Percentiles rank a stretch among this genome's conserved stretches.
phyloP scores from a whole-genome alignment of 441 rosid genomes.

The Macaranga tanarius region DNA sequence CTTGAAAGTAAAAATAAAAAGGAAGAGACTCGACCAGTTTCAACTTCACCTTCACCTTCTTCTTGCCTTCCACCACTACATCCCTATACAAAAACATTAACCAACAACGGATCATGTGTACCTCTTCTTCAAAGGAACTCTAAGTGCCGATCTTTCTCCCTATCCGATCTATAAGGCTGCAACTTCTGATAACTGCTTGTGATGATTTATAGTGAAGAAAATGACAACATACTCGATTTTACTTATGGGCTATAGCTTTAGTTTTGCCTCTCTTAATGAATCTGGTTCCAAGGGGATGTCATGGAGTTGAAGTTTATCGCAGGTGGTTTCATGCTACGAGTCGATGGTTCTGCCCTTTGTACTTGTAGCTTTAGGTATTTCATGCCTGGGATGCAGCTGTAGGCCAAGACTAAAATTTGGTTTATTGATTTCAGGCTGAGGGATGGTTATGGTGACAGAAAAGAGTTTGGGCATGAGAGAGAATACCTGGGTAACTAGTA shows the following conservation, averaged over 20 bases:
- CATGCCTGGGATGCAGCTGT: conserved; percentile 1
- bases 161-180: conserved; percentile 35
- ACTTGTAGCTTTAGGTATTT: conserved; percentile 16
- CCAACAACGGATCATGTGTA: conserved; percentile 16
- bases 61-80: conserved; percentile 34
- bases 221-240: conserved; percentile 20
- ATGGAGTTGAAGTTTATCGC: too few relatives aligned
- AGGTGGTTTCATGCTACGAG: too few relatives aligned
- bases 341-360: too few relatives aligned
- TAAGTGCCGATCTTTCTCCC: too few relatives aligned
- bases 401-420: too few relatives aligned
- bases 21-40: conserved; percentile 14
- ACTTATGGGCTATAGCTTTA: too few relatives aligned
- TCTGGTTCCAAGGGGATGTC: too few relatives aligned
- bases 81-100: conserved; percentile 25
- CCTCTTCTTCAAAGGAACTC: too few relatives aligned
- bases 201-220: neutral
- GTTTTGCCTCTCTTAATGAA: too few relatives aligned
- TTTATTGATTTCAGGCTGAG: neutral
- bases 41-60: conserved; percentile 16
- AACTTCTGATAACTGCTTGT: conserved; percentile 19
- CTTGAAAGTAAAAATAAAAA: conserved; percentile 1
- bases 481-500: too few relatives aligned
- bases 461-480: too few relatives aligned
- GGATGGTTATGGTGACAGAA: too few relatives aligned